These are phyloP conservation scores for Annulohypoxylon nitens DNA, from an alignment of 495 filamentous ascomycete species.

Conservation along the genomic window DNA sequence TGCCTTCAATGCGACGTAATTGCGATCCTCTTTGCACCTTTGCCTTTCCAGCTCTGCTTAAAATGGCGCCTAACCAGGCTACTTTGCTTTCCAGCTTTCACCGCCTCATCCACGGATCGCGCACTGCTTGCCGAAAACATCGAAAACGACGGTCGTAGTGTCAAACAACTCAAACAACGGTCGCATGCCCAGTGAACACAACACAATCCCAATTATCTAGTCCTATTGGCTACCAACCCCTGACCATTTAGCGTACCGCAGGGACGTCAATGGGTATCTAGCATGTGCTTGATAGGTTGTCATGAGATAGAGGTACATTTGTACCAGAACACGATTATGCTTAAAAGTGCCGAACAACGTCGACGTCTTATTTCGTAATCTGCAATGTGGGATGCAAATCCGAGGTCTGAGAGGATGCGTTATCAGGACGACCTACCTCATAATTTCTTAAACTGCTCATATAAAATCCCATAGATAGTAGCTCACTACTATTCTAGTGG, in stretches of 20 bases:
- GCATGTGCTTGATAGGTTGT: slow-evolving; percentile 29
- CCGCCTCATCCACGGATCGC: slow-evolving; percentile 14
- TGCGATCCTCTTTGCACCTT: not conserved
- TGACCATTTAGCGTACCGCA: slow-evolving; percentile 18
- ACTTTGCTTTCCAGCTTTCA: slow-evolving; percentile 23
- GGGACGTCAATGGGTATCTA: slow-evolving; percentile 23
- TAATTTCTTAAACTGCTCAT: not conserved
- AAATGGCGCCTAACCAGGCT: slow-evolving; percentile 7
- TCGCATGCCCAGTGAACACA: slow-evolving; percentile 24
- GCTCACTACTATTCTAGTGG: not conserved
- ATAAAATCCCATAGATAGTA: slow-evolving; percentile 15
- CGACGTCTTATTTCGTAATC: slow-evolving; percentile 16
- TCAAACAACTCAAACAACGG: not conserved
- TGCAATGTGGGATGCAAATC: slow-evolving; percentile 16
- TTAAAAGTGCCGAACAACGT: slow-evolving; percentile 22
- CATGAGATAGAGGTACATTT: slow-evolving; percentile 16
- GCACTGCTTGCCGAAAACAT: slow-evolving; percentile 17
- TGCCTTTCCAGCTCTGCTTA: not conserved
- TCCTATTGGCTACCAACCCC: slow-evolving; percentile 37
- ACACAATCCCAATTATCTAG: slow-evolving; percentile 36
- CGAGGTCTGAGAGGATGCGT: not conserved
- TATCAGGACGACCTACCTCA: not conserved
- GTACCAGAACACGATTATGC: slow-evolving; percentile 1
- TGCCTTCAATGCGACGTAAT: slow-evolving; percentile 15
- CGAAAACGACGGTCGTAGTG: slow-evolving; percentile 17